phyloP scores from a whole-genome alignment of 805 yeast genomes.

The Wickerhamomyces rabaulensis region DNA sequence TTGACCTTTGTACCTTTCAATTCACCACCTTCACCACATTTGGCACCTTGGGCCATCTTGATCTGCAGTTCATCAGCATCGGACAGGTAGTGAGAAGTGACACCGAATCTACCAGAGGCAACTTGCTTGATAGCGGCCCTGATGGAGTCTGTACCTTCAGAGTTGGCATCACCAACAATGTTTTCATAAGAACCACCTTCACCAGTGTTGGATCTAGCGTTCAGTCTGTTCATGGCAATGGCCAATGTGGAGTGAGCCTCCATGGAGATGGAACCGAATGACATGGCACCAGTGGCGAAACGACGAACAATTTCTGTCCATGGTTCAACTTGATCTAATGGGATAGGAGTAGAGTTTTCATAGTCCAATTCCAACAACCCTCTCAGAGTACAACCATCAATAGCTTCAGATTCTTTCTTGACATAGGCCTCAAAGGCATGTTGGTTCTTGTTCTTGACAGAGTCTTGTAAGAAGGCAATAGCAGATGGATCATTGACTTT shows the following conservation, averaged over 20 bases:
- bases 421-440: constrained; percentile 87
- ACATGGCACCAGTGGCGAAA: constrained; percentile 99
- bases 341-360: constrained; percentile 66
- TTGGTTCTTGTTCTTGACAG: constrained; percentile 96
- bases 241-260: constrained; percentile 97
- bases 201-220: constrained; percentile 97
- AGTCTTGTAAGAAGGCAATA: constrained; percentile 92
- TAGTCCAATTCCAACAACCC: constrained; percentile 91
- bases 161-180: constrained; percentile 76
- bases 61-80: constrained; percentile 98
- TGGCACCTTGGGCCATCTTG: constrained; percentile 99
- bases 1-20: constrained; percentile 59
- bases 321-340: constrained; percentile 97
- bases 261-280: constrained; percentile 97
- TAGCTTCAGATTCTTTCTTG: constrained; percentile 86
- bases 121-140: constrained; percentile 97
- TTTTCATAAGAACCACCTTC: constrained; percentile 93
- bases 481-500: constrained; percentile 95
- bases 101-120: constrained; percentile 98
- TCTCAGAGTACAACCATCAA: constrained; percentile 87
- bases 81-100: constrained; percentile 86
- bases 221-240: constrained; percentile 96
- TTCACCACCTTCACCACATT: constrained; percentile 99
- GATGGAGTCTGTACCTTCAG: constrained; percentile 93
- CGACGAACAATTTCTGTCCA: constrained; percentile 99